phyloP scores from a whole-genome alignment of 1,284 basidiomycete genomes.

The Ceraceosorus guamensis region DNA sequence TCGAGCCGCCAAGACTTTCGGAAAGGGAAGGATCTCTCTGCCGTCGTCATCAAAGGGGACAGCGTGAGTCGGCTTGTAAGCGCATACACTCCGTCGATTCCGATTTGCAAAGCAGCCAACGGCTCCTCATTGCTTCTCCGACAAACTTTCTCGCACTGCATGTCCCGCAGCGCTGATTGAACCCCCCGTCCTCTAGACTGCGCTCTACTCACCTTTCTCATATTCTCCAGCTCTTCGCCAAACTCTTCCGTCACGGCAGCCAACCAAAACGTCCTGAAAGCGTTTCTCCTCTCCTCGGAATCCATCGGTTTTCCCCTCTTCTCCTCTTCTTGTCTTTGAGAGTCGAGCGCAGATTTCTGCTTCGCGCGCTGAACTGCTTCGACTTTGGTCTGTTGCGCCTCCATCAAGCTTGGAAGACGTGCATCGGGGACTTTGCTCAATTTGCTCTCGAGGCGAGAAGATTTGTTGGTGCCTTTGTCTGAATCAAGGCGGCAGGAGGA shows the following conservation, averaged over 20 bases:
- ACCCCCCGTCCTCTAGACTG: no score
- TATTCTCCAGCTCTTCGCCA: neutral
- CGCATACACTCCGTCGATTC: neutral
- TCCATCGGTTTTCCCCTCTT: no score
- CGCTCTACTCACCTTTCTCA: neutral
- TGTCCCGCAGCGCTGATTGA: neutral
- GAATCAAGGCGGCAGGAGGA: neutral
- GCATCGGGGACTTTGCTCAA: no score
- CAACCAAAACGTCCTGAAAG: neutral
- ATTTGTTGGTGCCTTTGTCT: neutral
- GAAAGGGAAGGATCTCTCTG: conserved; percentile 2
- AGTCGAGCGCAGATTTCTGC: no score
- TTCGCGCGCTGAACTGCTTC: neutral
- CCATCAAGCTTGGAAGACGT: neutral
- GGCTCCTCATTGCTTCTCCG: no score
- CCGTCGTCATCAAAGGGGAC: neutral
- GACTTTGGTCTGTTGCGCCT: neutral
- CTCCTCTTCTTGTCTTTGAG: neutral
- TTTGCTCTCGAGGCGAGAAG: neutral
- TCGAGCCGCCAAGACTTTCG: neutral
- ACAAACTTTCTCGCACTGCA: no score
- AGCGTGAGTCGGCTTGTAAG: no score
- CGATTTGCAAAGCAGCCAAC: neutral
- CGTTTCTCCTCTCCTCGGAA: neutral
- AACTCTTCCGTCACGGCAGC: neutral